Evolutionary conservation across 2,329 filamentous ascomycete genomes (phyloP).

Genomic region (Colletotrichum somersetense): DNA sequence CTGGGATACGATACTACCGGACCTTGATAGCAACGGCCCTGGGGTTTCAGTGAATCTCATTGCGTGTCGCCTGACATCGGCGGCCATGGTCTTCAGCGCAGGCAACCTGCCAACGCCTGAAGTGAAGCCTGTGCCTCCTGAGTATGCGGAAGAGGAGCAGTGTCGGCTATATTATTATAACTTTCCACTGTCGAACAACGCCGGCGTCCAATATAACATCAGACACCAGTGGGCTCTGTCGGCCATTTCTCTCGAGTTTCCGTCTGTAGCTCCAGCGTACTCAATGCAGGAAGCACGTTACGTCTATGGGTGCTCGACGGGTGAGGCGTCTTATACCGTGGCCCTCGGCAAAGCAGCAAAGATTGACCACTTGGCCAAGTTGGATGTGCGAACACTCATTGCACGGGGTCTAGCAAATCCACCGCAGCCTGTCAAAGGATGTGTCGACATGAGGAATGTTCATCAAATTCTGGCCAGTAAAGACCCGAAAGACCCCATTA

Average conservation of each 20-base stretch:
- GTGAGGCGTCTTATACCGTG: constrained; percentile 67
- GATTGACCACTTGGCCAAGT: constrained; percentile 74
- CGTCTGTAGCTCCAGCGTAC: constrained; percentile 65
- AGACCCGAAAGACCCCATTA: constrained; percentile 67
- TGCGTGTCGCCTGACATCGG: constrained; percentile 75
- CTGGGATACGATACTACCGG: constrained; percentile 65
- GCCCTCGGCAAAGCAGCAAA: constrained; percentile 75
- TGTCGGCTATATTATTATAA: constrained; percentile 78
- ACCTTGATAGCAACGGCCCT: constrained; percentile 28
- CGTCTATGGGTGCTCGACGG: constrained; percentile 76
- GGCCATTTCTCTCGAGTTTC: constrained; percentile 77
- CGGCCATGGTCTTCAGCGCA: constrained; percentile 73
- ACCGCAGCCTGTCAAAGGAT: constrained; percentile 67
- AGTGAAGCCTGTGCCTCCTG: constrained; percentile 47
- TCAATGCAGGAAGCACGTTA: constrained; percentile 71
- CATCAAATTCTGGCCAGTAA: constrained; percentile 62
- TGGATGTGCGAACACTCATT: constrained; percentile 68
- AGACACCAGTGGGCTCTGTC: constrained; percentile 74
- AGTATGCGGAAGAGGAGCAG: constrained; percentile 70
- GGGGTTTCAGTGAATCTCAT: constrained; percentile 69
- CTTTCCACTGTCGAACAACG: constrained; percentile 60
- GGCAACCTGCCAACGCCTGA: constrained; percentile 71
- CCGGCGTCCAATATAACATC: constrained; percentile 54
- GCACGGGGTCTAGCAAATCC: constrained; percentile 60
- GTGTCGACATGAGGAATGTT: constrained; percentile 70